phyloP scores from a whole-genome alignment of 805 yeast genomes.

The Cyberlindnera americana region DNA sequence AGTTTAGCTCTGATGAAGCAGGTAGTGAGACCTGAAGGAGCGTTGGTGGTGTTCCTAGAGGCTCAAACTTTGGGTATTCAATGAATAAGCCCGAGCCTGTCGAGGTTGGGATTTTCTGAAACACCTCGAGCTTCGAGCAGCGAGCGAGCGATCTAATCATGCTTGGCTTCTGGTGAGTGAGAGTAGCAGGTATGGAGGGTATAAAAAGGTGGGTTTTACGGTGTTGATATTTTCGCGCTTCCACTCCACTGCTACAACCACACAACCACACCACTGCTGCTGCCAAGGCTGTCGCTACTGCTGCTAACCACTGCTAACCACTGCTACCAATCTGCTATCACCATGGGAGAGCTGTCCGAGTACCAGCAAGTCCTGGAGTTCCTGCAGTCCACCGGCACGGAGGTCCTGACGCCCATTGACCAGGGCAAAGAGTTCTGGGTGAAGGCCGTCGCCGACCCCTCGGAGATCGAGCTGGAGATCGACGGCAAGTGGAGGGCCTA shows the following conservation, averaged over 20 bases:
- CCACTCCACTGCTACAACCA: neutral
- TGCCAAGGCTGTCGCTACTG: too few species aligned
- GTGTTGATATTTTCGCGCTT: too few species aligned
- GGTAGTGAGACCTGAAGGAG: conserved; percentile 27
- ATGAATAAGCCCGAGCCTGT: conserved; percentile 31
- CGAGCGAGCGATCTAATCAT: too few species aligned
- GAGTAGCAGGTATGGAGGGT: too few species aligned
- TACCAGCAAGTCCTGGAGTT: conserved; percentile 10
- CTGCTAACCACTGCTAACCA: too few species aligned
- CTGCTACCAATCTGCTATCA: too few species aligned
- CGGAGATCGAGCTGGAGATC: conserved; percentile 12
- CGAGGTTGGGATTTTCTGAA: conserved; percentile 14
- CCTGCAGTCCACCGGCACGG: too few species aligned
- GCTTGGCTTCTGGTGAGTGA: too few species aligned
- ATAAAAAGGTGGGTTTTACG: too few species aligned
- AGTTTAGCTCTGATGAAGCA: conserved; percentile 22
- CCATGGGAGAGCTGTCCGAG: conserved; percentile 14
- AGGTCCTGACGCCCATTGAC: conserved; percentile 20
- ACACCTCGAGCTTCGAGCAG: conserved; percentile 1
- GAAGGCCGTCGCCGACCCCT: conserved; percentile 16
- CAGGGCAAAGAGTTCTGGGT: conserved; percentile 23
- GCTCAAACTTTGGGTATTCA: conserved; percentile 29
- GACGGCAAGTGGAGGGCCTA: conserved; percentile 10
- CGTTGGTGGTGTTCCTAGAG: conserved; percentile 28
- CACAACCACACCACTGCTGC: neutral